A percentile compares a stretch with the other conserved stretches of the same genome.
These are phyloP conservation scores for Lichtheimia hyalospora DNA, from an alignment of 371 early-diverging fungal species.

Conservation along the genomic window DNA sequence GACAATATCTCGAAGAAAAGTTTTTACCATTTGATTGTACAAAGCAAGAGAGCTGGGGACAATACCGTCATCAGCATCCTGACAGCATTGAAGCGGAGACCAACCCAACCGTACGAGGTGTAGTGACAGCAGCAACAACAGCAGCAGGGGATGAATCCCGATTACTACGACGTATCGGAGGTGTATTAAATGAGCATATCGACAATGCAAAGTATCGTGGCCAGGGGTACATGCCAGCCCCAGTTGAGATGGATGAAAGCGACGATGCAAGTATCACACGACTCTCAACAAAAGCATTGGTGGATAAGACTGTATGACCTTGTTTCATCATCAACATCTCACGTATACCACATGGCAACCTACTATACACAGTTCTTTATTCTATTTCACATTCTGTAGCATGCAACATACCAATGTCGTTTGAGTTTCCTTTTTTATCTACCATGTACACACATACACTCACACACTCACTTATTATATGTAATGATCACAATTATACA, in stretches of 20 bases:
- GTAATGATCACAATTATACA: not conserved
- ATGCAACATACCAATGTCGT: not conserved
- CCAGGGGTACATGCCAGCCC: conserved; percentile 22
- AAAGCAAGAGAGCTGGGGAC: conserved; percentile 24
- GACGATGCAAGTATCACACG: too few species aligned
- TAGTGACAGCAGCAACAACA: conserved; percentile 2
- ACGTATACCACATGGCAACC: conserved; percentile 1
- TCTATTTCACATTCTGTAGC: too few species aligned
- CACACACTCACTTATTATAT: not conserved
- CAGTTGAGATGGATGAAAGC: not conserved
- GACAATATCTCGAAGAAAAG: conserved; percentile 58
- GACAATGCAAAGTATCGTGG: conserved; percentile 22
- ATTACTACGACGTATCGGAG: conserved; percentile 18
- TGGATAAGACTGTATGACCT: too few species aligned
- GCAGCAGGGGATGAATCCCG: conserved; percentile 1
- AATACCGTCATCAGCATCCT: not conserved
- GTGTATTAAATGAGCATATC: conserved; percentile 19
- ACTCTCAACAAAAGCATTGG: too few species aligned
- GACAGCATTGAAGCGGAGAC: not conserved
- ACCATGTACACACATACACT: not conserved
- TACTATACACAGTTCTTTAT: not conserved
- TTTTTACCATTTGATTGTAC: conserved; percentile 65
- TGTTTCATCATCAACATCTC: not conserved
- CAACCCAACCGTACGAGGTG: not conserved
- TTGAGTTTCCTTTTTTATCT: not conserved